These are phyloP conservation scores for Mycena vulgaris DNA, from an alignment of 768 basidiomycete species.

Conservation along the genomic window DNA sequence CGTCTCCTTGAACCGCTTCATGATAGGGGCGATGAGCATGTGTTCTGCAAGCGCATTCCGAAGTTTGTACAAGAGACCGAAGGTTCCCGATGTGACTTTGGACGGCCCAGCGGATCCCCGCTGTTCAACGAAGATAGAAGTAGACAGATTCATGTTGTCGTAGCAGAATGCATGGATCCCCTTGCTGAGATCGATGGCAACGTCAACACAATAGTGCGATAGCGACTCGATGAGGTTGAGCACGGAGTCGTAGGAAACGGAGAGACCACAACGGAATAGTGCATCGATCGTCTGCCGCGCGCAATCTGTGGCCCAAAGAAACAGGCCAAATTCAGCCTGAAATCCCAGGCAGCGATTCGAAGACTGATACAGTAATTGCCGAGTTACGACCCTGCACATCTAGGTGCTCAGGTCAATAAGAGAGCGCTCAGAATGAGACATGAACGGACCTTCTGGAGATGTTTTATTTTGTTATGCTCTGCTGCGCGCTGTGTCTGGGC, in stretches of 20 bases:
- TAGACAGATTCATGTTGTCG: constrained; percentile 38
- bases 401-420: background rate
- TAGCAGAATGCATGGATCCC: constrained; percentile 23
- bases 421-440: too few species aligned
- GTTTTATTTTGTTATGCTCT: constrained; percentile 6
- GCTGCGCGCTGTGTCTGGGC: constrained; percentile 10
- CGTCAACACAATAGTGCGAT: background rate
- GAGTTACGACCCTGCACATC: constrained; percentile 31
- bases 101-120: constrained; percentile 26
- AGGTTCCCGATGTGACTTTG: constrained; percentile 41
- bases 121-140: constrained; percentile 40
- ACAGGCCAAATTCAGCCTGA: constrained; percentile 29
- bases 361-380: constrained; percentile 18
- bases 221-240: constrained; percentile 19
- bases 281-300: constrained; percentile 35
- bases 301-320: constrained; percentile 29
- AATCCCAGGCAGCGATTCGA: constrained; percentile 34
- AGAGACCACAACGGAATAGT: constrained; percentile 26
- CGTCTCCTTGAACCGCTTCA: constrained; percentile 1
- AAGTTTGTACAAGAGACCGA: constrained; percentile 36
- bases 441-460: constrained; percentile 7
- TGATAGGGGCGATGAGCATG: constrained; percentile 29
- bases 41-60: constrained; percentile 10
- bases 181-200: background rate
- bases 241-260: constrained; percentile 34